Percentiles rank a stretch among this genome's conserved stretches.
Evolutionary conservation across 1,284 basidiomycete species (phyloP).

Genomic region (Bjerkandera adusta): DNA sequence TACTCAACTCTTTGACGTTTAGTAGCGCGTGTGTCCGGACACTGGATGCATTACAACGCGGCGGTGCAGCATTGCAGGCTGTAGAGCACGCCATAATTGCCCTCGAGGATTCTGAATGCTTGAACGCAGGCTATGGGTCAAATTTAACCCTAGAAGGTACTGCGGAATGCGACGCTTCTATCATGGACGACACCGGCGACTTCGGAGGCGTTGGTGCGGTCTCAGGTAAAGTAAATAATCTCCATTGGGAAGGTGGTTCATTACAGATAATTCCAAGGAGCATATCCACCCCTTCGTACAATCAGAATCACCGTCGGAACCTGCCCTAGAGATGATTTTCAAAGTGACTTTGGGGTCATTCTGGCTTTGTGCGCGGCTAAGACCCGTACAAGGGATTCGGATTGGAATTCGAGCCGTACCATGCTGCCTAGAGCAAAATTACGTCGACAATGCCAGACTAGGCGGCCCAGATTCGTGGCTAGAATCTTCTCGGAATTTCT

Average conservation of each 20-base stretch:
- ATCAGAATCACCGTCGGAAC: background rate
- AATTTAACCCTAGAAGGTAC: conserved; percentile 67
- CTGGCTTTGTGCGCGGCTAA: too few relatives aligned
- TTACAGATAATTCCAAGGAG: too few relatives aligned
- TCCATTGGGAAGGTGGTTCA: too few relatives aligned
- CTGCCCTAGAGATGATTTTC: too few relatives aligned
- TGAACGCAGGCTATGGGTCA: conserved; percentile 79
- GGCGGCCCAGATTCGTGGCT: too few relatives aligned
- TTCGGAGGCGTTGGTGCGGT: conserved; percentile 75
- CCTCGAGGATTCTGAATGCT: conserved; percentile 57
- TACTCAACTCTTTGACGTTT: background rate
- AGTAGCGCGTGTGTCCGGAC: conserved; percentile 23
- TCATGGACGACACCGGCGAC: conserved; percentile 57
- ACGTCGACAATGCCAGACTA: too few relatives aligned
- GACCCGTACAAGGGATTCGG: too few relatives aligned
- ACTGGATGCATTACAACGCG: conserved; percentile 23
- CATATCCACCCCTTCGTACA: background rate
- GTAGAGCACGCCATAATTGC: conserved; percentile 50
- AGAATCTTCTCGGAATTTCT: too few relatives aligned
- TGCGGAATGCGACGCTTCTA: conserved; percentile 76
- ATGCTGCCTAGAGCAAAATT: too few relatives aligned
- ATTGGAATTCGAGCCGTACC: too few relatives aligned
- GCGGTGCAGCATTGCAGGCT: conserved; percentile 35
- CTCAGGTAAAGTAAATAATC: conserved; percentile 44
- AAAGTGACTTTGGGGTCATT: too few relatives aligned